phyloP scores from a whole-genome alignment of 495 filamentous ascomycete species.

The Wilcoxina mikolae region DNA sequence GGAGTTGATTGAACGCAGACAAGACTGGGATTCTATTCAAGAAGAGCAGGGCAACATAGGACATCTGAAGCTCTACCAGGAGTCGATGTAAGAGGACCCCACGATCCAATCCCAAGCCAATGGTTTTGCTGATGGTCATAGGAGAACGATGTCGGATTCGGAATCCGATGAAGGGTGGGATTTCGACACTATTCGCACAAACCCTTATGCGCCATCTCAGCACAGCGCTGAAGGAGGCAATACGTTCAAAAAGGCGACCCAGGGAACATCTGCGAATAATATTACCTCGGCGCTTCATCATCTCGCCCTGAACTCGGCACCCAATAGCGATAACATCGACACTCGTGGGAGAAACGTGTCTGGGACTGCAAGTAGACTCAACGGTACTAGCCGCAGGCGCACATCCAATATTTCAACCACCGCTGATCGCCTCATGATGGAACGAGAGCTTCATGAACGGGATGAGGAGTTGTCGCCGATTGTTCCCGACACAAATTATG shows the following conservation, averaged over 20 bases:
- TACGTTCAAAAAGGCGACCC: not conserved
- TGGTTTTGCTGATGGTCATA: not conserved
- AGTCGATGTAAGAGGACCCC: constrained; percentile 21
- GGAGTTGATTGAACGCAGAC: constrained; percentile 79
- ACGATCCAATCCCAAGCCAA: not conserved
- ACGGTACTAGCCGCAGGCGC: constrained; percentile 15
- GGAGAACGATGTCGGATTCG: not conserved
- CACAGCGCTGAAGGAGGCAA: too few relatives aligned
- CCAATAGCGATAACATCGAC: constrained; percentile 19
- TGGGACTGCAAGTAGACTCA: constrained; percentile 9
- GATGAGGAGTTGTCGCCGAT: not conserved
- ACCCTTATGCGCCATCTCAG: not conserved
- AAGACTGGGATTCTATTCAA: constrained; percentile 78
- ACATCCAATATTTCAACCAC: not conserved
- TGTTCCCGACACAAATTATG: constrained; percentile 65
- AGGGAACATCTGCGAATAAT: constrained; percentile 5
- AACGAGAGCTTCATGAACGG: not conserved
- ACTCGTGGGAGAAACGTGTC: constrained; percentile 12
- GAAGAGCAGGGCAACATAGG: constrained; percentile 43
- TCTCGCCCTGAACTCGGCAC: constrained; percentile 20
- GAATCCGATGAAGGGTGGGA: constrained; percentile 23
- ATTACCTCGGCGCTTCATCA: constrained; percentile 18
- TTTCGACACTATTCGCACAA: constrained; percentile 24
- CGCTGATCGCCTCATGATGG: not conserved
- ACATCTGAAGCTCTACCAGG: constrained; percentile 25